Percentiles rank a stretch among this genome's conserved stretches.
Evolutionary conservation across 2,329 filamentous ascomycete genomes (phyloP).

Genomic region (Cryphonectria japonica): DNA sequence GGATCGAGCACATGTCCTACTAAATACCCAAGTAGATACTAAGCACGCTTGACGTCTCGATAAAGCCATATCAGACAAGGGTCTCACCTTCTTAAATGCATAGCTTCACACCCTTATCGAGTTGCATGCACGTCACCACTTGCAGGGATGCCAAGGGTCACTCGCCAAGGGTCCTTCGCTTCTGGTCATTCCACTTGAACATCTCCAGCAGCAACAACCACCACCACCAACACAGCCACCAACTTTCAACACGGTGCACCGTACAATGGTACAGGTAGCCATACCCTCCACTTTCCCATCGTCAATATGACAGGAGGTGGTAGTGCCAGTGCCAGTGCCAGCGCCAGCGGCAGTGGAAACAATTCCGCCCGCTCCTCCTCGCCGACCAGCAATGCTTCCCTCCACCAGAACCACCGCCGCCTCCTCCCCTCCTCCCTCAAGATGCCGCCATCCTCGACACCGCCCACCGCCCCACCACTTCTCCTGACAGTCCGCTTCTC

Average conservation of each 20-base stretch:
- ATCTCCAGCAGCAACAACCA: neutral
- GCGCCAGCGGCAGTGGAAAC: constrained; percentile 5
- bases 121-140: neutral
- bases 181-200: constrained; percentile 1
- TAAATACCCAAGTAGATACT: neutral
- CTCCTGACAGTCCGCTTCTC: constrained; percentile 91
- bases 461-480: constrained; percentile 49
- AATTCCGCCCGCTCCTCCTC: constrained; percentile 27
- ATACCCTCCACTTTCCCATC: neutral
- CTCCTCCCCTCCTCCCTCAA: constrained; percentile 16
- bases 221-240: neutral
- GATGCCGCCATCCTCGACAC: constrained; percentile 7
- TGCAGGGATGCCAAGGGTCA: neutral
- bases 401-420: neutral
- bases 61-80: neutral
- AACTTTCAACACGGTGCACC: neutral
- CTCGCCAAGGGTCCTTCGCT: too few relatives aligned
- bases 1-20: neutral
- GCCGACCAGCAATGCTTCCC: constrained; percentile 17
- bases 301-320: constrained; percentile 24
- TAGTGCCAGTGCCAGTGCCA: neutral
- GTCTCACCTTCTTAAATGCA: neutral
- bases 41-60: neutral
- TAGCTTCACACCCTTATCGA: neutral
- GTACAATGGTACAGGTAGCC: constrained; percentile 8